Evolutionary conservation across 371 early-diverging fungal species (phyloP), one percentile per base, ranked within the genome.

Genomic region (Actinomucor elegans): DNA sequence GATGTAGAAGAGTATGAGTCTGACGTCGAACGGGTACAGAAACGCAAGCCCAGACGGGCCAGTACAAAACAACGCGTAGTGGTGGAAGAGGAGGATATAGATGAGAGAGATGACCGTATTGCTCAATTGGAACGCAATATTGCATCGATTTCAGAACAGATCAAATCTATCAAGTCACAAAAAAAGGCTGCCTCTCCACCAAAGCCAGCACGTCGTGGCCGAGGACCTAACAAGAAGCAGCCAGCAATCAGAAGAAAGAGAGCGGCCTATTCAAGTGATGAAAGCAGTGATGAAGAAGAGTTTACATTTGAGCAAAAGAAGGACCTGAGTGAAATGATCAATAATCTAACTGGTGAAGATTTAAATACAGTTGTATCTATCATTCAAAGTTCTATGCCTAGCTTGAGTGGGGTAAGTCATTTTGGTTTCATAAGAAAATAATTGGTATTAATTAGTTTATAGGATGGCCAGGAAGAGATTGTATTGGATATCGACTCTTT

Each of bases 401-500:
- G 85, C 29, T 50, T 96, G 26, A 77, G 80, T 53, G 84, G 80
- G 20, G 83, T 80, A 73, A 75, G 73, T 68, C 8, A 4, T 26
- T 29, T 1, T 10, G 0, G 1, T n/a, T 21, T 32, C 24, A 24
- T 52, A n/a, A n/a, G n/a, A n/a, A n/a, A n/a, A n/a, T 1, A 7
- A 20, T 36, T 23, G n/a, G 21, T 6, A 11, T 7, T 47, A 9
- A 47, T 14, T 2, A 12, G 5, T 33, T 15, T 43, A 26, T 51
- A 59, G 77, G 69, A 59, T 40, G 92, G 86, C 1, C 77, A 89
- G 56, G 92, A 91, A 31, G 95, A 94, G 66, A 92, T 96, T 50
- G 97, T 93, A 60, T 79, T 98, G 48, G 98, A 98, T 61, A 94
- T 98, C 61, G 94, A 94, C 57, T 71, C 91, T 0, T 69, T 98